Base-by-base conservation (phyloP, 2,329 filamentous ascomycete genomes). In the Scleromitrula shiraiana region DNA sequence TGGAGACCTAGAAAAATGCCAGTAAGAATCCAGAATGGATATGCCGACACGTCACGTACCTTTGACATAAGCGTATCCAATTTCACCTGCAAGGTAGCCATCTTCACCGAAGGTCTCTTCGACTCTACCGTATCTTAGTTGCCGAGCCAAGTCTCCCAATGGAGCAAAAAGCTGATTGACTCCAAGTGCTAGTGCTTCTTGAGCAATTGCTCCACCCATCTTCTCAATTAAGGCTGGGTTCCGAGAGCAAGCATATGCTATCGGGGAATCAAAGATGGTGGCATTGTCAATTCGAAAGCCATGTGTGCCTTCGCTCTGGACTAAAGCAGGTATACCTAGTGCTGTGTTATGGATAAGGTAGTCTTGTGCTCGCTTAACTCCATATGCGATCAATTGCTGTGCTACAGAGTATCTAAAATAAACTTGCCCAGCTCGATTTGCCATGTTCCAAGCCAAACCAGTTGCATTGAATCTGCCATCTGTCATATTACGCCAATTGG, bases 181-280 rank as follows among this genome's bases (percentile, higher is more conserved):
- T 1, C 85, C 84, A 1, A 88, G 66, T 3, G 83, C 77, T 45
- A 72, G 68, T 20, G 82, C 71, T 64, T 89, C 84, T 40, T 76
- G 72, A 5, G 74, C 83, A 55, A 87, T 86, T 15, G 76, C 72
- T 3, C 68, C 67, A 6, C 72, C 83, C 82, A 88, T 87, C 55
- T 83, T 74, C 54, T 80, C 66, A 3, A 87, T 68, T 12, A 87
- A 65, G 33, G 68, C 71, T 0, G 76, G 75, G 60, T 88, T 85
- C 68, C 81, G 88, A 0, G 83, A 83, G 59, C 82, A 86, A 14
- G 78, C 83, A 45, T 84, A 77, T 7, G 71, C 83, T 56, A 88
- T 87, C 0, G 85, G 84, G 1, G 81, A 85, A 65, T 88, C 88
- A 70, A 88, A 89, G 50, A 88, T 85, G 1, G 85, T 88, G 2